These are phyloP conservation scores for Purpureocillium lavendulum DNA, from an alignment of 2,329 filamentous ascomycete genomes.

Conservation along the genomic window DNA sequence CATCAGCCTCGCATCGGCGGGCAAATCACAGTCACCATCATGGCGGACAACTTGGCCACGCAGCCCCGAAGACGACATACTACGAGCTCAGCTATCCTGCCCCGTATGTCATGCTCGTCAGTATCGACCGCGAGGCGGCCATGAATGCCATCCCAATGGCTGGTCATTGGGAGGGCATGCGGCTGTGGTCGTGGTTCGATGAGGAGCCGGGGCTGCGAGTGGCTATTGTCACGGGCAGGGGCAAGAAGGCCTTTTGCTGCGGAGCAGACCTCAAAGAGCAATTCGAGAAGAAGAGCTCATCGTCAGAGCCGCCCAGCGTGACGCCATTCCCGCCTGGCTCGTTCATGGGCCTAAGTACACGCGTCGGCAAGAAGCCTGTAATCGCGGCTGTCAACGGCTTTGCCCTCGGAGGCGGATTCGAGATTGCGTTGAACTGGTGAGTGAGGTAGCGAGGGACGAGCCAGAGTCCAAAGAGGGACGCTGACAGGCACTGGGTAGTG, in stretches of 20 bases:
- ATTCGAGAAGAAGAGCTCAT: conserved; percentile 16
- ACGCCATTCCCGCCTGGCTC: conserved; percentile 29
- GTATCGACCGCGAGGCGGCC: conserved; percentile 38
- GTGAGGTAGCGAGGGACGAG: conserved; percentile 6
- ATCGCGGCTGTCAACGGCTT: conserved; percentile 52
- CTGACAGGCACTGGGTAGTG: conserved; percentile 20
- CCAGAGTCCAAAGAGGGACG: not conserved
- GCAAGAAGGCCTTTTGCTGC: conserved; percentile 43
- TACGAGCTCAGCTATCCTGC: conserved; percentile 33
- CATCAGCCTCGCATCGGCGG: not conserved
- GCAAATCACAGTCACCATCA: not conserved
- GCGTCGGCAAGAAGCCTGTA: conserved; percentile 51
- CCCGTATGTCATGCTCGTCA: conserved; percentile 39
- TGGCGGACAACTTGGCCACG: conserved; percentile 7
- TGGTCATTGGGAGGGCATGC: conserved; percentile 39
- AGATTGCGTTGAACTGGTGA: conserved; percentile 46
- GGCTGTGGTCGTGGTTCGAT: conserved; percentile 46
- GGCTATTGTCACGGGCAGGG: conserved; percentile 41
- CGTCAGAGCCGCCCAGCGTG: conserved; percentile 7
- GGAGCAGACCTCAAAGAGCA: conserved; percentile 46
- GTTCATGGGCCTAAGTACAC: conserved; percentile 39
- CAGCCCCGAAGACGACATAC: conserved; percentile 8
- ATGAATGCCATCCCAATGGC: conserved; percentile 36
- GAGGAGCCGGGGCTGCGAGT: conserved; percentile 36
- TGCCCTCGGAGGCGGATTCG: conserved; percentile 48